Conservation (phyloP, 495 filamentous ascomycete species). For the Chaetomium cochliodes region DNA sequence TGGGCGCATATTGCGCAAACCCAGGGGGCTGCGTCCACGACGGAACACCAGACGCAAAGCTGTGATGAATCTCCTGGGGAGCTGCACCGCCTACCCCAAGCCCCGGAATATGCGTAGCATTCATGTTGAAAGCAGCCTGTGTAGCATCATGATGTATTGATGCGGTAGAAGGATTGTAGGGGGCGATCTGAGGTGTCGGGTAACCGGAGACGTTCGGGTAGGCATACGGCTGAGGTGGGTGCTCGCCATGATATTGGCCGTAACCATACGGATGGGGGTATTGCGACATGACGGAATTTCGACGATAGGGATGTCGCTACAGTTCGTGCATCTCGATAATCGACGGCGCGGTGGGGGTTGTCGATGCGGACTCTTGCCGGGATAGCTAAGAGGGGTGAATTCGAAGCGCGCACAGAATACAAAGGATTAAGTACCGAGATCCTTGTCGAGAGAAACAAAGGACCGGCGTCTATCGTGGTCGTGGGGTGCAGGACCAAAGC, state of each 20-base stretch:
- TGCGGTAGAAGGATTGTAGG: constrained; percentile 30
- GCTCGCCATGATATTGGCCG: constrained; percentile 37
- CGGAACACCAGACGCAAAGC: not conserved
- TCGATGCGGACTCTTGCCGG: not conserved
- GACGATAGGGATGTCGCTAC: constrained; percentile 11
- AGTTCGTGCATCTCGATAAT: constrained; percentile 23
- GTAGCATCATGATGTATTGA: constrained; percentile 28
- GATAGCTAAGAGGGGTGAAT: not conserved
- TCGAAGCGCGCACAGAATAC: not conserved
- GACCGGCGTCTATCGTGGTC: not conserved
- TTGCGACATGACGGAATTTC: constrained; percentile 38
- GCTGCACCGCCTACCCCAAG: constrained; percentile 35
- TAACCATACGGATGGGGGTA: constrained; percentile 35
- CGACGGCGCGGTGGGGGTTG: not conserved
- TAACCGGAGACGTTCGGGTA: constrained; percentile 32
- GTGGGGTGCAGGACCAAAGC: not conserved
- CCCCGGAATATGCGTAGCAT: constrained; percentile 44
- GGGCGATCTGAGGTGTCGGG: constrained; percentile 17
- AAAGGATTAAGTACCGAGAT: not conserved
- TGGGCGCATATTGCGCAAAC: constrained; percentile 10
- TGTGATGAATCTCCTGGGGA: constrained; percentile 5
- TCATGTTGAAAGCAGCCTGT: constrained; percentile 41
- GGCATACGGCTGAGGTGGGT: constrained; percentile 29
- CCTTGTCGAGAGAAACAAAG: not conserved
- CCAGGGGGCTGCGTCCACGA: constrained; percentile 20